Base-by-base conservation (phyloP, 2,329 filamentous ascomycete genomes). In the Verticillium tricorpus region DNA sequence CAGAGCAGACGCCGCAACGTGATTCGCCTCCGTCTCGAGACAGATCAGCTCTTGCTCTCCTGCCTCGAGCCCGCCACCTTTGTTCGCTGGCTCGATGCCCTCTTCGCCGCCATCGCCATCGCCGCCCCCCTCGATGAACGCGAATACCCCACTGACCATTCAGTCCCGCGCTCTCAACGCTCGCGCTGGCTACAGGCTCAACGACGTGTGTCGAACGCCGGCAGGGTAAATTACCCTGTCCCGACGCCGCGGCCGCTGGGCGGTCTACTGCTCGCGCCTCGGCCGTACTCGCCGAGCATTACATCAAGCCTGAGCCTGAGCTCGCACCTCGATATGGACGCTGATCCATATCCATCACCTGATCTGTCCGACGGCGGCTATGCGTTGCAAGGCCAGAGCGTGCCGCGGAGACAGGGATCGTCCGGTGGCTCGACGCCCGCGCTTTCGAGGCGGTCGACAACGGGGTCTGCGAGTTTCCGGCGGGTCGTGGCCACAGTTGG, bases 71-170 rank as follows among this genome's bases (percentile, higher is more conserved):
- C 91, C 60, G 82, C 86, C 61, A 85, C 81, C 1, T 89, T 92
- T 71, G 80, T 91, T 64, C 81, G 82, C 58, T 90, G 90, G 87
- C 76, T 92, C 2, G 87, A 91, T 69, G 79, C 80, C 2, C 76
- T 91, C 11, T 90, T 88, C 68, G 87, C 88, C n/a, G 89, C 87
- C 56, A 89, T 93, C 63, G 88, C 91, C 69, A 84, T 93, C 22
- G 85, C 89, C 14, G 79, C 84, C 0, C 85, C 89, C 1, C 81
- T 92, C 45, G 90, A 93, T 67, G 89, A 92, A 66, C 85, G 90
- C 56, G 82, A 85, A 54, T 83, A 87, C 59, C 85, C 86, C 2
- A 77, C 81, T 52, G 86, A 88, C 67, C 84, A 86, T 72, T 86
- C 84, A 39, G 82, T 88, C 58, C 85, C 86, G 11, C 78, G 83